These are phyloP conservation scores for Ogataea neopini DNA, from an alignment of 805 yeast species.

Conservation along the genomic window DNA sequence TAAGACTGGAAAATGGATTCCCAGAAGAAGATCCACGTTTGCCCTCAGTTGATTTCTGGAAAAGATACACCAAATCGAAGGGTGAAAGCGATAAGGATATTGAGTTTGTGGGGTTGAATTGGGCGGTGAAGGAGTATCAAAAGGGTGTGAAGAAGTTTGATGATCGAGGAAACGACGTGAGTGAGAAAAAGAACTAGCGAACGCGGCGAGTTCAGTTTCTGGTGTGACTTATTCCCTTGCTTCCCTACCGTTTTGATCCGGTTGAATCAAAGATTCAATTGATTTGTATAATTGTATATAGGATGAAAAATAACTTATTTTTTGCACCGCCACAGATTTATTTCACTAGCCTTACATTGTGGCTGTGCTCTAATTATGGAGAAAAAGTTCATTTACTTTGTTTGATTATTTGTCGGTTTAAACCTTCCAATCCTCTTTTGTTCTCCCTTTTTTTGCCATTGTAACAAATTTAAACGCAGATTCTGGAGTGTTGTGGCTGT, in stretches of 20 bases:
- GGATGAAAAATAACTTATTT: too few relatives aligned
- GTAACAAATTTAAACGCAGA: neutral
- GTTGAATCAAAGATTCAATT: neutral
- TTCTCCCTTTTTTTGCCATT: neutral
- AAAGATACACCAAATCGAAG: slow-evolving; percentile 57
- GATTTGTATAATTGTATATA: too few relatives aligned
- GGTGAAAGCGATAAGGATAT: slow-evolving; percentile 70
- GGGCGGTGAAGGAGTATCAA: slow-evolving; percentile 79
- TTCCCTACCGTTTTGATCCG: too few relatives aligned
- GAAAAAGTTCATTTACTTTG: neutral
- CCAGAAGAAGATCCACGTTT: slow-evolving; percentile 70
- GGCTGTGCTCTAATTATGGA: neutral
- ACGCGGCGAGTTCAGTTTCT: too few relatives aligned
- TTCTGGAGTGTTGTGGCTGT: neutral
- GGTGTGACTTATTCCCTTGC: neutral
- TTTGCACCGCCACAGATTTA: neutral
- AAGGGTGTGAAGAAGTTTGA: slow-evolving; percentile 36
- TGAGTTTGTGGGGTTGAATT: slow-evolving; percentile 72
- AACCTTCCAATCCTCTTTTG: neutral
- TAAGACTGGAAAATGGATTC: slow-evolving; percentile 44
- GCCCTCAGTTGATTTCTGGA: slow-evolving; percentile 75
- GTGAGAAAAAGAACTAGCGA: too few relatives aligned
- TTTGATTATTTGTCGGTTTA: neutral
- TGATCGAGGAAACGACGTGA: slow-evolving; percentile 33
- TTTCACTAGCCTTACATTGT: neutral